Evolutionary conservation across 345 rosid species (phyloP).

Genomic region (Geranium brycei): DNA sequence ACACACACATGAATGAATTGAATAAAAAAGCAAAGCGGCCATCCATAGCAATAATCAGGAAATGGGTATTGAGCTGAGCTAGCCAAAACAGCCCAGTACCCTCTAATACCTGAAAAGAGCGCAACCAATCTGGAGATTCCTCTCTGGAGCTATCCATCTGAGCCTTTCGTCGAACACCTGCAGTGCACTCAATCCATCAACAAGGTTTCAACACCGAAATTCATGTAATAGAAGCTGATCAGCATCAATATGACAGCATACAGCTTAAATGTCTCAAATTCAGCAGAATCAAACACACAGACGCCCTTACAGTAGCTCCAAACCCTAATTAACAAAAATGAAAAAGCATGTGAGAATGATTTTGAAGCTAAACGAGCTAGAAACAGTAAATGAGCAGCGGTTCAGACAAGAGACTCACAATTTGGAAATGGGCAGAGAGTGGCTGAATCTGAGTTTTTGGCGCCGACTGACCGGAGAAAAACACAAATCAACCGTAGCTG

Average conservation of each 20-base stretch:
- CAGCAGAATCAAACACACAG: too few relatives aligned
- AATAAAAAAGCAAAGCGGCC: too few relatives aligned
- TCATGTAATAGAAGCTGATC: background rate
- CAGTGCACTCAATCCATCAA: background rate
- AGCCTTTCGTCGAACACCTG: background rate
- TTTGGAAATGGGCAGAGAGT: too few relatives aligned
- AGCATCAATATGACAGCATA: background rate
- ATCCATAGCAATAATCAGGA: too few relatives aligned
- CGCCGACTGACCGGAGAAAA: too few relatives aligned
- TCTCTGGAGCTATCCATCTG: slow-evolving; percentile 58
- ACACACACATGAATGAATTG: background rate
- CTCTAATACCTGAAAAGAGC: slow-evolving; percentile 39
- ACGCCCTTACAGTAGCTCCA: too few relatives aligned
- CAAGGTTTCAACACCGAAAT: background rate
- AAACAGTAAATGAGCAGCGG: background rate
- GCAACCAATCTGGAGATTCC: slow-evolving; percentile 79
- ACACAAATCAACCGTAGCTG: background rate
- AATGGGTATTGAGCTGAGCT: background rate
- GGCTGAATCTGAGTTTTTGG: too few relatives aligned
- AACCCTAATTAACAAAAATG: too few relatives aligned
- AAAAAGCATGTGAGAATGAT: too few relatives aligned
- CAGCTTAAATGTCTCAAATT: too few relatives aligned
- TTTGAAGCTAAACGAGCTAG: background rate
- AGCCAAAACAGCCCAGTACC: background rate
- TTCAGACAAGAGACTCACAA: background rate